Evolutionary conservation across 1,284 basidiomycete genomes (phyloP).

Genomic region (Heterobasidion parviporum): DNA sequence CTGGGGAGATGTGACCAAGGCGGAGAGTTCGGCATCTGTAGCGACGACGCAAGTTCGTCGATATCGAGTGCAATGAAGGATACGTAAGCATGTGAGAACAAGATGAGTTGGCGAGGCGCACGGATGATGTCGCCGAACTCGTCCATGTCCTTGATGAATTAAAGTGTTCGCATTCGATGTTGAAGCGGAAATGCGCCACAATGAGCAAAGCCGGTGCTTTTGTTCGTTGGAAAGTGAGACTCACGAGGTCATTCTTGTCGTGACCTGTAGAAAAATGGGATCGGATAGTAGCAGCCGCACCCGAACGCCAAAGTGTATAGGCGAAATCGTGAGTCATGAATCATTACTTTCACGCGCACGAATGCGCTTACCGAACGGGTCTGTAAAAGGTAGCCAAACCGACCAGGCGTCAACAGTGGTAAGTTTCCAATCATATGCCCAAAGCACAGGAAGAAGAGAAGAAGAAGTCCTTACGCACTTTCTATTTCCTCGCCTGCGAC

Average conservation of each 20-base stretch:
- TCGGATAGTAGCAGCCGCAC: too few relatives aligned
- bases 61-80: too few relatives aligned
- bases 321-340: not conserved
- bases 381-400: conserved; percentile 19
- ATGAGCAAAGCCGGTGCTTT: not conserved
- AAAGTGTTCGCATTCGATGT: not conserved
- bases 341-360: not conserved
- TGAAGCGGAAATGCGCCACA: not conserved
- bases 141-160: conserved; percentile 40
- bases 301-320: not conserved
- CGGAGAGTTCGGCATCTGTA: too few relatives aligned
- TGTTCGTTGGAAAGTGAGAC: conserved; percentile 10
- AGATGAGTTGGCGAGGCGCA: conserved; percentile 16
- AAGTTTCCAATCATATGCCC: rapidly evolving
- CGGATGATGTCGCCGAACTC: conserved; percentile 61
- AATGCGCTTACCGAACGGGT: conserved; percentile 39
- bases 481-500: conserved; percentile 67
- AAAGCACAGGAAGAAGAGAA: not conserved
- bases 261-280: conserved; percentile 30
- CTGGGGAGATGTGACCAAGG: too few relatives aligned
- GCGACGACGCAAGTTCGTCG: too few relatives aligned
- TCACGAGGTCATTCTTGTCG: conserved; percentile 60
- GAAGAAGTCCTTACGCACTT: conserved; percentile 31
- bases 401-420: conserved; percentile 7
- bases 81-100: too few relatives aligned